Evolutionary conservation across 2,329 filamentous ascomycete species (phyloP), one percentile per base, ranked within the genome.

Genomic region (Clarireedia sp.): DNA sequence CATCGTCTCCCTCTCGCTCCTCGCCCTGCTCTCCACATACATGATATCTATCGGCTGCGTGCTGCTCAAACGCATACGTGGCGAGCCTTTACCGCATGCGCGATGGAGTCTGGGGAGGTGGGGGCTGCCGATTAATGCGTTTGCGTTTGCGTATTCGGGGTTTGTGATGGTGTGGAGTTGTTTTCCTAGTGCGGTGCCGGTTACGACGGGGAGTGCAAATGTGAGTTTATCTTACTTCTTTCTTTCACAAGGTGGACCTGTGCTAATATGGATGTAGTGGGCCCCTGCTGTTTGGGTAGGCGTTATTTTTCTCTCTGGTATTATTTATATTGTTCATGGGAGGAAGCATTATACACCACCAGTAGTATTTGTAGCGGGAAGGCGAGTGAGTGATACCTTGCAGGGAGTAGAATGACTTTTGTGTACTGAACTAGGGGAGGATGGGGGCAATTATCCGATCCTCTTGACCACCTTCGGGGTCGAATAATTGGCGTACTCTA

Each of bases 21-120:
- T 72, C 36, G 74, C 75, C 1, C 71, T 80, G 16, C 74, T 80
- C 48, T 72, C 73, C 19, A 77, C 75, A 17, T 81, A 81, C 62
- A 72, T 80, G 52, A 69, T 79, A 44, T 74, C 74, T 33, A 71
- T 75, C 46, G 59, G 67, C n/a, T 72, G 74, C 54, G 65, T 78
- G 5, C 58, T 64, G 14, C 57, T 55, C 19, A 60, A 59, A 24
- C 72, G 74, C n/a, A 61, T 76, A 24, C 60, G 62, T 7, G 67
- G 66, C n/a, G 62, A 71, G 16, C 67, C 70, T 0, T 66, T 78
- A 2, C 74, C 73, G 0, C 60, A 64, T 3, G 66, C 68, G 1
- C 70, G 74, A 24, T 76, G 71, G 70, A 67, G 63, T 19, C 69
- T 79, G 5, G 76, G 76, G 3, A 60, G 64, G 7, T 71, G 60